Conservation (phyloP, 805 yeast species). For the Nakazawaea siamensis region DNA sequence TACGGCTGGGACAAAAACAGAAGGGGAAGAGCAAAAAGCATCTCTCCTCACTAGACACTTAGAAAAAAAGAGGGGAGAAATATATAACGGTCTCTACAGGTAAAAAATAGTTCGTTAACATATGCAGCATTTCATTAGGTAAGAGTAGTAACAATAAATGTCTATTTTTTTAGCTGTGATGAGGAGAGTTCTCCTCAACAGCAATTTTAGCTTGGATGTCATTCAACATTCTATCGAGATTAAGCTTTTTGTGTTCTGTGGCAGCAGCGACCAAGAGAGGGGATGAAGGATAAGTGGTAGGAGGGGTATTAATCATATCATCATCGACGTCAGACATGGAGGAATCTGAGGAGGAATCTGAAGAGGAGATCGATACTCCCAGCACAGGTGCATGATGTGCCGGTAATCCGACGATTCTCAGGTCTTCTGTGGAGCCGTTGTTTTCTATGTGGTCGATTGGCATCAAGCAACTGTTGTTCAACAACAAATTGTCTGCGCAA, state of each 20-base stretch:
- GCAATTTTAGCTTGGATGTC: not conserved
- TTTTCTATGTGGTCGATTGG: conserved; percentile 6
- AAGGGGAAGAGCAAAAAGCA: too few species aligned
- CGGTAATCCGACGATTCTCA: not conserved
- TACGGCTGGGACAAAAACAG: too few species aligned
- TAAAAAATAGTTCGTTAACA: too few species aligned
- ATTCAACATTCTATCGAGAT: conserved; percentile 4
- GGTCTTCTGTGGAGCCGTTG: conserved; percentile 3
- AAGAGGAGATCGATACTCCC: not conserved
- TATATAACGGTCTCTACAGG: too few species aligned
- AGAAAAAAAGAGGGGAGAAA: too few species aligned
- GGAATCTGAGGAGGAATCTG: conserved; percentile 1
- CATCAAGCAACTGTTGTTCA: conserved; percentile 1
- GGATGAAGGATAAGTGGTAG: conserved; percentile 9
- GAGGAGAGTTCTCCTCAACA: too few species aligned
- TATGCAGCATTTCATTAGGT: too few species aligned
- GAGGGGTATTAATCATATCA: conserved; percentile 4
- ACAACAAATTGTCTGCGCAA: conserved; percentile 1
- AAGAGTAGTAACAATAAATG: too few species aligned
- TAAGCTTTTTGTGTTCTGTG: not conserved
- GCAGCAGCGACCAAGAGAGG: conserved; percentile 2
- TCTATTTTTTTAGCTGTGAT: too few species aligned
- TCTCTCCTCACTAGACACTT: too few species aligned
- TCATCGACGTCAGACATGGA: not conserved
- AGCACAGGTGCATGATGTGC: conserved; percentile 1